Conservation (phyloP, 345 rosid species). For the Clarkia xantiana region DNA sequence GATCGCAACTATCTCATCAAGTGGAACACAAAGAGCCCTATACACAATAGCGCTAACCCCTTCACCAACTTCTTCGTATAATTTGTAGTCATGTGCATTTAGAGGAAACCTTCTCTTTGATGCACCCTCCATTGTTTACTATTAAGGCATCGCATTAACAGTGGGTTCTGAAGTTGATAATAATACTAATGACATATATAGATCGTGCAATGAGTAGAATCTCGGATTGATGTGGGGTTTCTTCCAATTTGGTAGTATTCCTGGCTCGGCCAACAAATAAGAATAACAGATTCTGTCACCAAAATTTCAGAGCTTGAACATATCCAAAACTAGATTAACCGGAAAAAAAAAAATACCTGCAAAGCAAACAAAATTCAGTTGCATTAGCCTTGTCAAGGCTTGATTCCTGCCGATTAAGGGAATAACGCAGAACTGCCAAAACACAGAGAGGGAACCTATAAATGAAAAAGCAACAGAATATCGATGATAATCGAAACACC, state of each 20-base stretch:
- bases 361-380: no score
- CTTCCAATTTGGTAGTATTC: conserved; percentile 60
- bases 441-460: no score
- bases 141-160: conserved; percentile 31
- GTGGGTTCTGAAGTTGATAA: conserved; percentile 13
- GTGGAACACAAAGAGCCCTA: conserved; percentile 85
- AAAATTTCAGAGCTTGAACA: no score
- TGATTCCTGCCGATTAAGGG: no score
- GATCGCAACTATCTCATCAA: conserved; percentile 75
- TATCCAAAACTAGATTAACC: no score
- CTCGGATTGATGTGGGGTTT: conserved; percentile 36
- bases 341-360: no score
- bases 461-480: no score
- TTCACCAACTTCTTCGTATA: conserved; percentile 91
- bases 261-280: conserved; percentile 3
- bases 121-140: conserved; percentile 37
- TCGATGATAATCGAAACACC: no score
- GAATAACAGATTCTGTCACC: background rate
- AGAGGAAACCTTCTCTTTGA: conserved; percentile 63
- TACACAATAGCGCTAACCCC: conserved; percentile 88
- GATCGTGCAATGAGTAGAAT: conserved; percentile 6
- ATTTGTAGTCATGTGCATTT: conserved; percentile 55
- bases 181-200: conserved; percentile 17
- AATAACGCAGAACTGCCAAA: no score
- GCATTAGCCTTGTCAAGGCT: no score